Base-by-base conservation (phyloP, 768 basidiomycete species). In the Galerina sulciceps region DNA sequence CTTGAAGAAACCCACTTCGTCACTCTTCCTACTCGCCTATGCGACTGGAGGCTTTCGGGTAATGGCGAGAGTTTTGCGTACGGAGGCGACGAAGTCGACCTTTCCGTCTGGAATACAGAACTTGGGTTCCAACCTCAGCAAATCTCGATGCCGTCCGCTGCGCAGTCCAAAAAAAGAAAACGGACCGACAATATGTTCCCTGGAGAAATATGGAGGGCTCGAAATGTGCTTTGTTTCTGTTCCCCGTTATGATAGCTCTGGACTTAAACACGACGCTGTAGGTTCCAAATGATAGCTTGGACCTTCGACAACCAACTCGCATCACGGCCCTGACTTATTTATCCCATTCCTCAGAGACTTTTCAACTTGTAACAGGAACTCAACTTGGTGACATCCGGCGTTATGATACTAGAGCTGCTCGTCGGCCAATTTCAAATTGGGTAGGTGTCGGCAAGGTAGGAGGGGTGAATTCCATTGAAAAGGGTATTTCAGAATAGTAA, bases 61-160 rank as follows among this genome's bases (percentile, higher is more conserved):
- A 75, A 82, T 57, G 74, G 73, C 2, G 69, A 78, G 36, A 81
- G 81, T 0, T 94, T 95, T 74, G 82, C 87, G 2, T 94, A 93
- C 60, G 93, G 89, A 11, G 93, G 93, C 2, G 87, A 94, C 61
- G 93, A 95, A 72, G 91, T 95, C 15, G 90, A 93, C 56, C 70
- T 91, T 2, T 94, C 92, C 1, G 67, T 94, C 3, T 95, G 93
- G 93, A 77, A 90, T 66, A 81, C 83, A 6, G 88, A 93, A 65
- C 62, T 65, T 64, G 79, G 72, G 68, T 91, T 73, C 78, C 83
- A 69, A 59, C 68, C 46, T 31, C 71, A 49, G 59, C 23, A 70
- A 9, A 57, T 62, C 13, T 58, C 70, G 3, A 53, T 58, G 22
- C 43, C 53, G 11, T 59, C 67, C 44, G 52, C 61, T 18, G 35